Conservation (phyloP, 768 basidiomycete species). For the Tulasnella sp. region DNA sequence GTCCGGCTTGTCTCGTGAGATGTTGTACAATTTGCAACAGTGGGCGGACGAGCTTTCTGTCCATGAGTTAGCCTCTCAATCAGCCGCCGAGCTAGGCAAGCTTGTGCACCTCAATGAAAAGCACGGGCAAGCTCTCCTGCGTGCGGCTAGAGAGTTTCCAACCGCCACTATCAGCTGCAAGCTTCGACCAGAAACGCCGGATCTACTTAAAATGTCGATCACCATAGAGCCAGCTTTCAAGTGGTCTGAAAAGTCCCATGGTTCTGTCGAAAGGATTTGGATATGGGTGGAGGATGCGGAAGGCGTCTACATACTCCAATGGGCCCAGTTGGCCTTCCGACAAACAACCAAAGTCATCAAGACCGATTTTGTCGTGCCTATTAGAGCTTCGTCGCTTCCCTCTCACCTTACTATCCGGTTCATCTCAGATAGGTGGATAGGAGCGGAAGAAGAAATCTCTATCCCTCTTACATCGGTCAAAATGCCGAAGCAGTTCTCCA, state of each 20-base stretch:
- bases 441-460: constrained; percentile 69
- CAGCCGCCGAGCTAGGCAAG: constrained; percentile 65
- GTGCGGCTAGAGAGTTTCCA: constrained; percentile 83
- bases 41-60: constrained; percentile 81
- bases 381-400: constrained; percentile 56
- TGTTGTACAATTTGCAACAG: constrained; percentile 68
- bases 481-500: constrained; percentile 64
- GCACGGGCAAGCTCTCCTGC: constrained; percentile 73
- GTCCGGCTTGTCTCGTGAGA: constrained; percentile 69
- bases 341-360: constrained; percentile 56
- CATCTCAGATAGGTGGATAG: constrained; percentile 90
- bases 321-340: constrained; percentile 67
- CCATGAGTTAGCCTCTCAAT: constrained; percentile 64
- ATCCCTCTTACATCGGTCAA: constrained; percentile 63
- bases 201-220: constrained; percentile 74
- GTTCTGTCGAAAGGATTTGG: constrained; percentile 81
- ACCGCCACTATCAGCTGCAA: constrained; percentile 58
- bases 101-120: constrained; percentile 80
- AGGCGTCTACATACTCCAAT: constrained; percentile 76
- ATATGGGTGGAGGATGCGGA: constrained; percentile 90
- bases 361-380: constrained; percentile 75
- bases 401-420: constrained; percentile 68
- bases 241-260: constrained; percentile 77
- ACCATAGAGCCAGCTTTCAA: constrained; percentile 63
- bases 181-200: constrained; percentile 76